phyloP scores from a whole-genome alignment of 176 grass and related monocot species.

The Panicum miliaceum region DNA sequence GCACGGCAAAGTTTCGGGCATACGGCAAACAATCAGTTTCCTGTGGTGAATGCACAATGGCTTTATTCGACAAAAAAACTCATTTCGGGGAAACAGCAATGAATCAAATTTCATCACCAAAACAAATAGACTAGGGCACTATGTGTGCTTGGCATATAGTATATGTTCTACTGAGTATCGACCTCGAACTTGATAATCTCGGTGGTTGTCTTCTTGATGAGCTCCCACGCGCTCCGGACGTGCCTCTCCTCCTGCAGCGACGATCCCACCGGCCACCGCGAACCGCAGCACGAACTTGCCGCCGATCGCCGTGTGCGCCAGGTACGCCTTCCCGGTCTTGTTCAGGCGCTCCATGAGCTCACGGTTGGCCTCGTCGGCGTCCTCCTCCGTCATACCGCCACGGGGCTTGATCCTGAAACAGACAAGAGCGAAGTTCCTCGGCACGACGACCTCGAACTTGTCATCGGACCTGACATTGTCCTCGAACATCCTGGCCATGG shows the following conservation, averaged over 20 bases:
- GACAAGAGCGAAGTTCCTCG: conserved; percentile 45
- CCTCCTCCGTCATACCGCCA: background rate
- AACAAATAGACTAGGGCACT: no score
- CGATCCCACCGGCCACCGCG: conserved; percentile 54
- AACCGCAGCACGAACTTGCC: conserved; percentile 49
- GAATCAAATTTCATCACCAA: no score
- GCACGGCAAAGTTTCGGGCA: no score
- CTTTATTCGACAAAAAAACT: no score
- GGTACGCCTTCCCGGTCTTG: conserved; percentile 34
- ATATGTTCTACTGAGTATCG: no score
- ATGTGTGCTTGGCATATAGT: no score
- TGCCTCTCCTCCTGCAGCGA: conserved; percentile 51
- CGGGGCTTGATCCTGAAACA: conserved; percentile 46
- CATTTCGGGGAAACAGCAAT: no score
- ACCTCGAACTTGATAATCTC: conserved; percentile 2
- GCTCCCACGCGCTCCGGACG: conserved; percentile 48
- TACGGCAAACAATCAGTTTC: no score
- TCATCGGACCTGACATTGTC: conserved; percentile 28
- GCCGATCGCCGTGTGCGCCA: conserved; percentile 48
- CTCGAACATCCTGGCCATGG: conserved; percentile 61
- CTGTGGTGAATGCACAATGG: no score
- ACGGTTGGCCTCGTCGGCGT: conserved; percentile 20
- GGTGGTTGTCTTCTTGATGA: conserved; percentile 32
- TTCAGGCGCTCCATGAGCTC: conserved; percentile 48
- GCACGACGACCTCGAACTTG: conserved; percentile 45